Conservation (phyloP, 306 rosid genomes). For the Rosa persica region DNA sequence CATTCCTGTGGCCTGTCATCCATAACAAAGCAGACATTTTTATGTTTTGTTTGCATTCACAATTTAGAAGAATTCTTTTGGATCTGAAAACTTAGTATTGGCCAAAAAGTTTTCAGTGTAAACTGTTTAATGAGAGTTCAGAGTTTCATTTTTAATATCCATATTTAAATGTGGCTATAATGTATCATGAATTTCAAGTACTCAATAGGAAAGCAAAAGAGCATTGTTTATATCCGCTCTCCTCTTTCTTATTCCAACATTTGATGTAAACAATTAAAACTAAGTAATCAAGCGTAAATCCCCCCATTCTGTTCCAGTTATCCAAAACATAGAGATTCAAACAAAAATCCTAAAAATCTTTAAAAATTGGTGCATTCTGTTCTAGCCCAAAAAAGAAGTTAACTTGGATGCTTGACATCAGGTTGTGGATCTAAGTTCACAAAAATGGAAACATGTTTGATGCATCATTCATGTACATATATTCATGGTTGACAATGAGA, state of each 20-base stretch:
- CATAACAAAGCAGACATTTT: slow-evolving; percentile 23
- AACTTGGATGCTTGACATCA: neutral
- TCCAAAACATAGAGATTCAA: neutral
- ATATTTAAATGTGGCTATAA: neutral
- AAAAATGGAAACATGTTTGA: neutral
- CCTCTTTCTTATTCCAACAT: neutral
- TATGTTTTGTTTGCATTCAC: neutral
- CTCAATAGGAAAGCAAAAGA: neutral
- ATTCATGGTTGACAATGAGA: neutral
- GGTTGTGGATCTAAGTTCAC: neutral
- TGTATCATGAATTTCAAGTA: neutral
- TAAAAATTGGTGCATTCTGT: neutral
- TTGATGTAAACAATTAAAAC: neutral
- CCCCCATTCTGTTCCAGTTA: neutral
- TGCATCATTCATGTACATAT: neutral
- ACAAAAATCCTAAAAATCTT: neutral
- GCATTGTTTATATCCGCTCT: neutral
- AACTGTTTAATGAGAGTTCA: neutral
- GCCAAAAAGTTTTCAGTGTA: neutral
- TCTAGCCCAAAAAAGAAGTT: neutral
- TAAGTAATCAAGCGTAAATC: neutral
- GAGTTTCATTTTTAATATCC: neutral
- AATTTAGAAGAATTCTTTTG: neutral
- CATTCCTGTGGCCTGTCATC: slow-evolving; percentile 89
- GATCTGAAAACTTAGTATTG: neutral